phyloP scores from a whole-genome alignment of 768 basidiomycete species.

The Russula ochroleuca region DNA sequence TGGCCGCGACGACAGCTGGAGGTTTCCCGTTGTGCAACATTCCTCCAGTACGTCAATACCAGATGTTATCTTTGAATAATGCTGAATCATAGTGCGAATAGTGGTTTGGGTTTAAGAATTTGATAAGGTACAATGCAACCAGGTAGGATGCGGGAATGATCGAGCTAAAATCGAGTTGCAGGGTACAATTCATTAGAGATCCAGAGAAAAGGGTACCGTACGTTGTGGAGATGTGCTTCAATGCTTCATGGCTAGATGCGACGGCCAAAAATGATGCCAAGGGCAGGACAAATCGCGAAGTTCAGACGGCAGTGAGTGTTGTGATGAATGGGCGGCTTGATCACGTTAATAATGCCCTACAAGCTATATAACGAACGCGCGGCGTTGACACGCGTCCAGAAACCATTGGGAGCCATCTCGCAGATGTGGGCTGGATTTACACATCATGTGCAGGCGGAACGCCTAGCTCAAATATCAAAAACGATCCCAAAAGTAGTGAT shows the following conservation, averaged over 20 bases:
- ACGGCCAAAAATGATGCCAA: slow-evolving; percentile 49
- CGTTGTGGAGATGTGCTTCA: slow-evolving; percentile 56
- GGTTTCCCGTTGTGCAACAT: slow-evolving; percentile 53
- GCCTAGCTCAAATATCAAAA: slow-evolving; percentile 38
- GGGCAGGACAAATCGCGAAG: slow-evolving; percentile 60
- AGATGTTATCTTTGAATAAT: neutral
- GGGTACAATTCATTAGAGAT: slow-evolving; percentile 39
- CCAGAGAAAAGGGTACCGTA: slow-evolving; percentile 46
- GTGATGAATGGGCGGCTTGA: neutral
- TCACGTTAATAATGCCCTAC: neutral
- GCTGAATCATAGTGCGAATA: neutral
- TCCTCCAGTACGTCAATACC: slow-evolving; percentile 49
- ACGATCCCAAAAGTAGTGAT: slow-evolving; percentile 62
- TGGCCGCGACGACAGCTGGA: slow-evolving; percentile 69
- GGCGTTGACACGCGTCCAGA: slow-evolving; percentile 53
- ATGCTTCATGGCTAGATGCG: slow-evolving; percentile 55
- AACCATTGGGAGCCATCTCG: slow-evolving; percentile 56
- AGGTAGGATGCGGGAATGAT: neutral
- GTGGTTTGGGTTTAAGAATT: slow-evolving; percentile 28
- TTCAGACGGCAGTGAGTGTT: slow-evolving; percentile 49
- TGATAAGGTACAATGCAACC: slow-evolving; percentile 8
- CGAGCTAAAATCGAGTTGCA: slow-evolving; percentile 35
- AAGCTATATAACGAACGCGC: slow-evolving; percentile 48
- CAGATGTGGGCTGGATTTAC: slow-evolving; percentile 69
- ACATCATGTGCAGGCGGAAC: slow-evolving; percentile 47